phyloP scores from a whole-genome alignment of 495 filamentous ascomycete genomes.

The Ramalina peruviana region DNA sequence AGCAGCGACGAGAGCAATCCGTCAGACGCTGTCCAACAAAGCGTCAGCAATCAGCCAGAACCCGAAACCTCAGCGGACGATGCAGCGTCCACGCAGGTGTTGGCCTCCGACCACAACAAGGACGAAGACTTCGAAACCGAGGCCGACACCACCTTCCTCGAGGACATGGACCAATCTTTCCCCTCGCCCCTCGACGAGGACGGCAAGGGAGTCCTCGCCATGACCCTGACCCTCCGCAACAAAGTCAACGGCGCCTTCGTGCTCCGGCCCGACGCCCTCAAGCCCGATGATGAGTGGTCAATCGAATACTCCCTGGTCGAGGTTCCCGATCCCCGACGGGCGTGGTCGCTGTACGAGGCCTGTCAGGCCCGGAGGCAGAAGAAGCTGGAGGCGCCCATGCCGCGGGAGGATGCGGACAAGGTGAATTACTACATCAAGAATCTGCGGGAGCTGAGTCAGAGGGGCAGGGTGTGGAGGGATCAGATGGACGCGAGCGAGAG shows the following conservation, averaged over 20 bases:
- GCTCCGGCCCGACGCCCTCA: conserved; percentile 41
- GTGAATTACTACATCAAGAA: conserved; percentile 25
- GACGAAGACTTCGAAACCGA: conserved; percentile 11
- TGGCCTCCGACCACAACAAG: not conserved
- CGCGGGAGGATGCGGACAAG: conserved; percentile 22
- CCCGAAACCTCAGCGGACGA: not conserved
- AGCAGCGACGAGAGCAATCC: conserved; percentile 7
- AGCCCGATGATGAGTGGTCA: conserved; percentile 44
- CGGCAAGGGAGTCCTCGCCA: conserved; percentile 36
- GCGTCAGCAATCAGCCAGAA: conserved; percentile 8
- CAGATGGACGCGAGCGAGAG: conserved; percentile 34
- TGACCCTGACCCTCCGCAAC: conserved; percentile 58
- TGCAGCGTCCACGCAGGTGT: no score
- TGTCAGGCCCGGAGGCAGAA: conserved; percentile 37
- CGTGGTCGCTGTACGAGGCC: conserved; percentile 33
- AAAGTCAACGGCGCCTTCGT: conserved; percentile 54
- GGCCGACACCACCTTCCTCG: conserved; percentile 13
- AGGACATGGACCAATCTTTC: conserved; percentile 5
- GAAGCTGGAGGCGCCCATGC: conserved; percentile 19
- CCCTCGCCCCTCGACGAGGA: not conserved
- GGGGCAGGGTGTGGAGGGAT: conserved; percentile 35
- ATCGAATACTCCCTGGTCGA: conserved; percentile 66
- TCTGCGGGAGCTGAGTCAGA: conserved; percentile 28
- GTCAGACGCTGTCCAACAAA: not conserved
- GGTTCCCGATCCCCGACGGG: conserved; percentile 21